Conservation (phyloP, 2,329 filamentous ascomycete species). For the Talaromyces verruculosus region DNA sequence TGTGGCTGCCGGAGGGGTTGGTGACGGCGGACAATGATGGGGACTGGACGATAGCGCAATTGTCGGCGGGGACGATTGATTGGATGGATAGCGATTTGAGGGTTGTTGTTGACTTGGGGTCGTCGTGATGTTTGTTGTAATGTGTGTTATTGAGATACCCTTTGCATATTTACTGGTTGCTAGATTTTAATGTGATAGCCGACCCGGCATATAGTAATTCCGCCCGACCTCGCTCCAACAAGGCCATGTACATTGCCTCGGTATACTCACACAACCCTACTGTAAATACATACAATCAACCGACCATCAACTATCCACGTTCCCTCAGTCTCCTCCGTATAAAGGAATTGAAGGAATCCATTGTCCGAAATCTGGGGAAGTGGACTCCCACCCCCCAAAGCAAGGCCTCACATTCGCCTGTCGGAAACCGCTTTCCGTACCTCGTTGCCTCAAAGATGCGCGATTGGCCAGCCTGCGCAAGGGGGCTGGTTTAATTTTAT, state of each 20-base stretch:
- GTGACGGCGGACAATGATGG: constrained; percentile 39
- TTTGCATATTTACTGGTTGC: background rate
- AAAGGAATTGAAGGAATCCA: background rate
- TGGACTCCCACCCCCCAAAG: background rate
- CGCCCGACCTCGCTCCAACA: background rate
- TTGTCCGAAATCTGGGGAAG: constrained; percentile 6
- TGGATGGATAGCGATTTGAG: constrained; percentile 50
- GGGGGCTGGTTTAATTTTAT: background rate
- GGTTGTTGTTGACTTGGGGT: constrained; percentile 42
- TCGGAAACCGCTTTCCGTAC: constrained; percentile 20
- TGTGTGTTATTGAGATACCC: constrained; percentile 8
- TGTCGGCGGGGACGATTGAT: constrained; percentile 44
- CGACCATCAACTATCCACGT: too few species aligned
- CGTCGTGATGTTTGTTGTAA: background rate
- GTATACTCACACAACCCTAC: background rate
- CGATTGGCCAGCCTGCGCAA: background rate
- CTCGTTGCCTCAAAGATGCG: background rate
- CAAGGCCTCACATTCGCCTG: background rate
- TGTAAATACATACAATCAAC: background rate
- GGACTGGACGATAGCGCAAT: constrained; percentile 48
- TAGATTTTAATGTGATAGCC: background rate
- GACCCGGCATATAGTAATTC: background rate
- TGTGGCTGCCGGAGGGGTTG: constrained; percentile 46
- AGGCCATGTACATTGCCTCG: background rate
- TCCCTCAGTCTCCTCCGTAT: too few species aligned